phyloP scores from a whole-genome alignment of 306 rosid genomes.

The Vigna hirtella region DNA sequence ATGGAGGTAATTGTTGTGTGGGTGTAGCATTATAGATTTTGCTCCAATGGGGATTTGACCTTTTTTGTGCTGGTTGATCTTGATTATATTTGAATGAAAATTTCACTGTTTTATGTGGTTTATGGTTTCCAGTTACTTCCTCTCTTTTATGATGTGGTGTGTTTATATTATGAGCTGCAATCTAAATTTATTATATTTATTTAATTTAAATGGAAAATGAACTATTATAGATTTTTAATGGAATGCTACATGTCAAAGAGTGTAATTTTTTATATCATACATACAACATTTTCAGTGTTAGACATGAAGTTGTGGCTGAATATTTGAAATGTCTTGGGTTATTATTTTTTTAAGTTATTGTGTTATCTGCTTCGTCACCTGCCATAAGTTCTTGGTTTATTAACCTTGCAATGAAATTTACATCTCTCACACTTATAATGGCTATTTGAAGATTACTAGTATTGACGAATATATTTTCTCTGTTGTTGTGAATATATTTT shows the following conservation, averaged over 20 bases:
- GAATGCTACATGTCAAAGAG: slow-evolving; percentile 4
- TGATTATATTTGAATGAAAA: slow-evolving; percentile 22
- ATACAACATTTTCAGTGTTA: background rate
- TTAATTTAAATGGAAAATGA: background rate
- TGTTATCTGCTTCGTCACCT: slow-evolving; percentile 5
- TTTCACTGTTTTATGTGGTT: background rate
- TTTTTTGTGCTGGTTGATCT: slow-evolving; percentile 23
- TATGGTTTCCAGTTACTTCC: slow-evolving; percentile 10
- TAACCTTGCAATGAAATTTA: slow-evolving; percentile 4
- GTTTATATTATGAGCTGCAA: slow-evolving; percentile 3
- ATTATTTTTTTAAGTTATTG: background rate
- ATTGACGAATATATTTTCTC: slow-evolving; percentile 4
- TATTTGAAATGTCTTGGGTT: background rate
- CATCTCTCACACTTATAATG: background rate
- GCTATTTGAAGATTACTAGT: slow-evolving; percentile 32
- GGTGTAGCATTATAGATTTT: slow-evolving; percentile 25
- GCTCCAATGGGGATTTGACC: slow-evolving; percentile 13
- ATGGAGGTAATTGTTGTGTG: slow-evolving; percentile 64
- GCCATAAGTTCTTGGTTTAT: background rate
- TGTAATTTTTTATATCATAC: background rate
- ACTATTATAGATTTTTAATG: background rate
- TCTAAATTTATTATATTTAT: background rate
- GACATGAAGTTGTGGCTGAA: slow-evolving; percentile 6
- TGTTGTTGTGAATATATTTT: slow-evolving; percentile 8
- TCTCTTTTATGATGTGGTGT: background rate